Evolutionary conservation across 257 asterid species (phyloP).

Genomic region (Handroanthus guayacan): DNA sequence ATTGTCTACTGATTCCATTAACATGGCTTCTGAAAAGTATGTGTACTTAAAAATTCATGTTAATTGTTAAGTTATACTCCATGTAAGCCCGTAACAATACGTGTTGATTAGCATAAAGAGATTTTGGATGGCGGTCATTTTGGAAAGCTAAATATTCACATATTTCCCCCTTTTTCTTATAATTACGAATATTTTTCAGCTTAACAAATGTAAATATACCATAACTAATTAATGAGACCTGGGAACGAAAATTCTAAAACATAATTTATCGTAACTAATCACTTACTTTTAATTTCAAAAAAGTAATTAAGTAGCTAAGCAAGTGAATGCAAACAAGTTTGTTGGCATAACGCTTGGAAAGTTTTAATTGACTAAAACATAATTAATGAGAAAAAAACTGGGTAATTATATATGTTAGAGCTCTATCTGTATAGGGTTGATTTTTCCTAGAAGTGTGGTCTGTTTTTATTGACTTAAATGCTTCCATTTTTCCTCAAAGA

Average conservation of each 20-base stretch:
- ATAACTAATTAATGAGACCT: no score
- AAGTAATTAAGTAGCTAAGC: not conserved
- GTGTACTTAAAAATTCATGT: not conserved
- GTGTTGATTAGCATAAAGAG: no score
- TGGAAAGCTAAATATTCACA: no score
- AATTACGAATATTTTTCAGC: no score
- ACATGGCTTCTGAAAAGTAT: not conserved
- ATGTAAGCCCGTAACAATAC: no score
- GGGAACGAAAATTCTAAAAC: not conserved
- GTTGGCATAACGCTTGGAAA: not conserved
- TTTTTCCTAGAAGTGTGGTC: conserved; percentile 43
- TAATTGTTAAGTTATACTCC: no score
- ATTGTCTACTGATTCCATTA: conserved; percentile 26
- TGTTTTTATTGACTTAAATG: conserved; percentile 48
- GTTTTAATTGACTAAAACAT: no score
- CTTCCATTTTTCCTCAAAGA: conserved; percentile 38
- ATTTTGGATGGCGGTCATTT: no score
- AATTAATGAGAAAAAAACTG: not conserved
- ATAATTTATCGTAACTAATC: no score
- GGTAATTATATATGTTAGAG: not conserved
- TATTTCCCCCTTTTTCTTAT: no score
- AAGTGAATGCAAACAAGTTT: not conserved
- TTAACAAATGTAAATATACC: no score
- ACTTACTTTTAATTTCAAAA: no score
- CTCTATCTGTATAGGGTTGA: conserved; percentile 15